Evolutionary conservation across 2,329 filamentous ascomycete species (phyloP).

Genomic region (Atkinsonella texensis): DNA sequence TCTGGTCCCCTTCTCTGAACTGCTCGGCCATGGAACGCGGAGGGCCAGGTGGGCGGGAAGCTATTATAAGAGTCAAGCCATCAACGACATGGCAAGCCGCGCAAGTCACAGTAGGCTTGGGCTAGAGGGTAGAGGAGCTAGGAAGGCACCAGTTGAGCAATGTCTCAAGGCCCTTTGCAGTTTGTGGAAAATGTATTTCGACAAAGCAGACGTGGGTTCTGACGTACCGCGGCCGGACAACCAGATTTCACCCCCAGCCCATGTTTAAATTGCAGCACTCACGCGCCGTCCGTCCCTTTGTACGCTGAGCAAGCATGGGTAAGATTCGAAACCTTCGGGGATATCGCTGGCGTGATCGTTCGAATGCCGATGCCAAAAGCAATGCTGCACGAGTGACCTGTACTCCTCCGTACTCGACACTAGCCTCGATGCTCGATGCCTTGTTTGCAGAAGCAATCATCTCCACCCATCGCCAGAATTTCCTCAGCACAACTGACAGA

Average conservation of each 20-base stretch:
- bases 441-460: background rate
- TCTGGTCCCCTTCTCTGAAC: background rate
- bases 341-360: background rate
- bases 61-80: background rate
- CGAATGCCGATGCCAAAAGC: background rate
- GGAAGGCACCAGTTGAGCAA: background rate
- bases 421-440: background rate
- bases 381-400: background rate
- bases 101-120: background rate
- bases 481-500: too few species aligned
- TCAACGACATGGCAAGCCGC: background rate
- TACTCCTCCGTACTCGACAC: background rate
- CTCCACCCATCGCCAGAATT: too few species aligned
- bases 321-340: background rate
- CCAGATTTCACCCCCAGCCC: background rate
- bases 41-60: background rate
- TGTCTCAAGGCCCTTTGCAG: slow-evolving; percentile 1
- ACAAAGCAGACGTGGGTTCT: background rate
- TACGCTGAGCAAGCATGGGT: slow-evolving; percentile 1
- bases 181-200: background rate
- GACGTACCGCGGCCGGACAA: background rate
- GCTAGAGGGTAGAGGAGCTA: background rate
- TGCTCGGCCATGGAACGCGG: background rate
- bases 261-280: slow-evolving; percentile 5
- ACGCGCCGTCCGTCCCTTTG: background rate